Base-by-base conservation (phyloP, 2,329 filamentous ascomycete genomes). In the Grosmannia clavigera region DNA sequence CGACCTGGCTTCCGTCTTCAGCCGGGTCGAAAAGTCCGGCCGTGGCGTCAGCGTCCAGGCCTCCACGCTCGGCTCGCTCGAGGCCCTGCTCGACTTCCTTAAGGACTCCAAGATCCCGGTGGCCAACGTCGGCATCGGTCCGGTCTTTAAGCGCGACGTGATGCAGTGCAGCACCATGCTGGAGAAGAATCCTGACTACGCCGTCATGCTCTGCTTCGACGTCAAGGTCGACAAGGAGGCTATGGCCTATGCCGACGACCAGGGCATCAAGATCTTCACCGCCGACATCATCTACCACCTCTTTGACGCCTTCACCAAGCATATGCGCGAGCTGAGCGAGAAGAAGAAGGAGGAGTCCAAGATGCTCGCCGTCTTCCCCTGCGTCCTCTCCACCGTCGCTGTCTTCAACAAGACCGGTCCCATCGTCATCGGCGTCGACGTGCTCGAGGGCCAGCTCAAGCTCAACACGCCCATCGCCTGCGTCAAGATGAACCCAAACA, bases 171-270 rank as follows among this genome's bases (percentile, higher is more conserved):
- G 90, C 69, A 88, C 90, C 66, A 99, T 99, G 94, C 73, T 97
- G 69, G 94, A 99, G 75, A 97, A 96, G 77, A 82, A 86, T 19
- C 90, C 90, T 66, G 92, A 99, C 71, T 95, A 86, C 67, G 94
- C 94, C n/a, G 90, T 97, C 71, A 99, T 99, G 94, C 85, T 99
- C 57, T 97, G 94, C 73, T 99, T 99, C 81, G 95, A 99, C 72
- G 94, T 99, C 75, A 97, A 96, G 78, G 90, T 99, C 19, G 94
- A 99, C 76, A 97, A 96, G 74, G 94, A 99, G 71, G 94, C 94
- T 0, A 85, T 87, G 65, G 81, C 83, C 11, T 95, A 97, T 68
- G 94, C 94, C 12, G 90, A 96, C 22, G 91, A 97, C 61, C 85
- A 95, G 64, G 91, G 91, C 58, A 89, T 99, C 76, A 97, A 95